A percentile compares a stretch with the other conserved stretches of the same genome.
These are phyloP conservation scores for Moesziomyces sp. DNA, from an alignment of 1,284 basidiomycete genomes.

Conservation along the genomic window DNA sequence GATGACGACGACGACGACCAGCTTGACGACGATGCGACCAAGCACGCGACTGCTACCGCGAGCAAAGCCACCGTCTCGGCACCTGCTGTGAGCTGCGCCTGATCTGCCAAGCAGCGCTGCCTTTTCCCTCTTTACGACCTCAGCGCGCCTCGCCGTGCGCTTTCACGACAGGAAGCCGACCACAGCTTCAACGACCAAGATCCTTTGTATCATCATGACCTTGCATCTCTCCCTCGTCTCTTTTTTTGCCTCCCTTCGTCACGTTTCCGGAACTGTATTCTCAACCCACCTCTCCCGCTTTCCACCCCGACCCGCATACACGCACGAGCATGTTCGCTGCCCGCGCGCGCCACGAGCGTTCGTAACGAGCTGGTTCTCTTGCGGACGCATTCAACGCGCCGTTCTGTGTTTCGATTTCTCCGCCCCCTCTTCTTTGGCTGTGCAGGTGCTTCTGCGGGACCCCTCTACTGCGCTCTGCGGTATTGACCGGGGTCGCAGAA, in stretches of 20 bases:
- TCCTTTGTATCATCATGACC: slow-evolving; percentile 35
- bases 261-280: slow-evolving; percentile 35
- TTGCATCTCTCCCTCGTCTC: slow-evolving; percentile 11
- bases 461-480: too few species aligned
- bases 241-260: slow-evolving; percentile 1
- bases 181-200: slow-evolving; percentile 8
- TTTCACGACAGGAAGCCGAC: neutral
- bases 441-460: too few species aligned
- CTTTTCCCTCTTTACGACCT: slow-evolving; percentile 9
- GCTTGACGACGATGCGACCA: neutral
- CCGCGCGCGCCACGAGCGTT: neutral
- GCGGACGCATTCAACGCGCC: neutral
- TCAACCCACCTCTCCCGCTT: neutral
- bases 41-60: slow-evolving; percentile 3
- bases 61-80: slow-evolving; percentile 3
- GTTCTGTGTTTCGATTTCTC: too few species aligned
- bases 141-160: neutral
- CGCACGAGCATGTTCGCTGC: slow-evolving; percentile 9
- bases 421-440: too few species aligned
- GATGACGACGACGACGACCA: slow-evolving; percentile 16
- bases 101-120: neutral
- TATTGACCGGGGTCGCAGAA: too few species aligned
- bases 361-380: slow-evolving; percentile 6
- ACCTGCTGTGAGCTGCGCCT: slow-evolving; percentile 17
- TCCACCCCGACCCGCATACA: slow-evolving; percentile 9